Base-by-base conservation (phyloP, 2,329 filamentous ascomycete species). In the Ustilaginoidea virens region DNA sequence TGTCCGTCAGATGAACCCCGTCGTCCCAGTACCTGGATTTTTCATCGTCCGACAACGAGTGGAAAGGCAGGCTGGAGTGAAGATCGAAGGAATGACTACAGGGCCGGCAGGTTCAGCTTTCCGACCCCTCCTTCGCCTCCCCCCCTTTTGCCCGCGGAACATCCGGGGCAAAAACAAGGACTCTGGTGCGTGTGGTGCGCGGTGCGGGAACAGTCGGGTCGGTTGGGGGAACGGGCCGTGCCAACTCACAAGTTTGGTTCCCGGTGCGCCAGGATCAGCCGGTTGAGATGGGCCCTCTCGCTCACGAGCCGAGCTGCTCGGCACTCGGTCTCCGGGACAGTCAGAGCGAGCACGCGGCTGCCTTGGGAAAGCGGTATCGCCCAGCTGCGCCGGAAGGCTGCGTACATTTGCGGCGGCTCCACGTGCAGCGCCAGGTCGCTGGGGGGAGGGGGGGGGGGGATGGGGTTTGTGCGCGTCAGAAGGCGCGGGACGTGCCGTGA, bases 311-410 rank as follows among this genome's bases (percentile, higher is more conserved):
- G 38, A n/a, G 42, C 37, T 5, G 36, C 36, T 14, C 39, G 41
- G 15, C 39, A 30, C 5, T 48, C 43, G 16, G 58, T 59, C 38
- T 76, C 72, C 1, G 69, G 70, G 3, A 80, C 57, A 0, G 73
- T 79, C 27, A 79, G 53, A 4, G 71, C 70, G 3, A 80, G 60
- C 7, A 79, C 63, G 33, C 69, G 69, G 39, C 56, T 56, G 8
- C 60, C 60, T 17, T 56, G 54, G 1, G 46, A 41, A 2, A 74
- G 52, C 2, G 65, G 56, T 2, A 66, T 46, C 24, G 56, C 47
- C 61, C 67, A 79, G 21, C 56, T 46, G 7, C 53, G 43, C 36
- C 63, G 49, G 10, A 77, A 59, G 7, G 53, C 51, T 5, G 55
- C 41, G 38, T 63, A 64, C 14, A 74, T 65, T 2, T 52, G 41